phyloP scores from a whole-genome alignment of 2,329 filamentous ascomycete species.

The Fonsecaea monophora region DNA sequence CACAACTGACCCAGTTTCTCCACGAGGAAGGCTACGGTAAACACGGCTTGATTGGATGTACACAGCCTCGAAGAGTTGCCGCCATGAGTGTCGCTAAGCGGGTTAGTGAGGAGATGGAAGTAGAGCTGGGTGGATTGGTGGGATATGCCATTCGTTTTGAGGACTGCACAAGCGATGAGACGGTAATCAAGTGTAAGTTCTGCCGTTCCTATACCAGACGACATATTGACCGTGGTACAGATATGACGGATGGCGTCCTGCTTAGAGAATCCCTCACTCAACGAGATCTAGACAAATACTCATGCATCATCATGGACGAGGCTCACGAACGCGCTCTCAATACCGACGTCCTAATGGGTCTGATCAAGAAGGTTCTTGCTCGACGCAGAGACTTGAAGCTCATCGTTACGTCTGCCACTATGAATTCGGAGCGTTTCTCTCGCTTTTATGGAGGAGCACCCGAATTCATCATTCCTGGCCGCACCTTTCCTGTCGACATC shows the following conservation, averaged over 20 bases:
- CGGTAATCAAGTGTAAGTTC: constrained; percentile 79
- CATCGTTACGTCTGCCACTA: constrained; percentile 97
- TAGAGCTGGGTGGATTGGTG: constrained; percentile 82
- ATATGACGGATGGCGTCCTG: constrained; percentile 97
- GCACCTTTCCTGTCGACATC: constrained; percentile 96
- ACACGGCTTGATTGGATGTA: constrained; percentile 89
- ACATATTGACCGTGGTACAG: constrained; percentile 42
- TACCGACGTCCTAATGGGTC: constrained; percentile 94
- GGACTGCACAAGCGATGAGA: constrained; percentile 95
- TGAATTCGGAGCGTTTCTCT: constrained; percentile 96
- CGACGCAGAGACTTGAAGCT: constrained; percentile 89
- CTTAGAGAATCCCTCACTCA: constrained; percentile 92
- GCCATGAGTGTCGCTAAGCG: constrained; percentile 98
- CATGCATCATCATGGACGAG: constrained; percentile 99
- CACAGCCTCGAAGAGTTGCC: constrained; percentile 93
- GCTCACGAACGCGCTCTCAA: constrained; percentile 96
- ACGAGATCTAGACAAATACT: constrained; percentile 91
- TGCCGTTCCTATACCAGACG: background rate
- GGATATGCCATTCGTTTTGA: constrained; percentile 98
- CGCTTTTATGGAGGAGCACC: constrained; percentile 95
- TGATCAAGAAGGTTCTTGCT: constrained; percentile 96
- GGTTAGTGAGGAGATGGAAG: constrained; percentile 98
- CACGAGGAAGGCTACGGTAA: constrained; percentile 91
- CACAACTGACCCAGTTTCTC: constrained; percentile 92
- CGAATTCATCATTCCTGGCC: constrained; percentile 93